Conservation (phyloP, 805 yeast species). For the Metschnikowia picachoensis region DNA sequence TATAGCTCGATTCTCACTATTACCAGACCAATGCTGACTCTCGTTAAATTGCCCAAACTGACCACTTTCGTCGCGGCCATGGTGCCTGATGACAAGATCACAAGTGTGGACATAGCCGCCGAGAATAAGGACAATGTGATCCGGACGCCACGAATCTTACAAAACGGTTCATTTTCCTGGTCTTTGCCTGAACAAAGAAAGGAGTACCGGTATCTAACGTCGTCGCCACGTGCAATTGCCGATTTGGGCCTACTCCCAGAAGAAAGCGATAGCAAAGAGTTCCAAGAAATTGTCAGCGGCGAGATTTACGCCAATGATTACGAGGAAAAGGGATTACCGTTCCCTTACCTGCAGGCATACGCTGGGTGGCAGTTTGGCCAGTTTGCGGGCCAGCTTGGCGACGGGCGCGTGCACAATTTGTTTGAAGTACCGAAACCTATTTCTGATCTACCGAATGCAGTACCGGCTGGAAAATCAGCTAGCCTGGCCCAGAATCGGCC, state of each 20-base stretch:
- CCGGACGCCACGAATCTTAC: slow-evolving; percentile 35
- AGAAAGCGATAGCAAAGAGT: slow-evolving; percentile 41
- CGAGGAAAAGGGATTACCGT: slow-evolving; percentile 31
- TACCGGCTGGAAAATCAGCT: background rate
- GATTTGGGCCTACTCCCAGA: slow-evolving; percentile 53
- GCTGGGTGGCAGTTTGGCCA: slow-evolving; percentile 97
- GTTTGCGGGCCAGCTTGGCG: slow-evolving; percentile 97
- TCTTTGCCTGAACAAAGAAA: slow-evolving; percentile 62
- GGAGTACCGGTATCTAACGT: slow-evolving; percentile 49
- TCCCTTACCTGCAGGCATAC: slow-evolving; percentile 87
- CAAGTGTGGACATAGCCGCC: slow-evolving; percentile 24
- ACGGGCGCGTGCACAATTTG: slow-evolving; percentile 83
- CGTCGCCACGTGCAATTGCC: slow-evolving; percentile 55
- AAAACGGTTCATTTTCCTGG: slow-evolving; percentile 69
- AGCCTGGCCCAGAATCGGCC: slow-evolving; percentile 25
- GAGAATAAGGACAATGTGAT: slow-evolving; percentile 28
- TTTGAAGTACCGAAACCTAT: slow-evolving; percentile 57
- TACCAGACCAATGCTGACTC: slow-evolving; percentile 16
- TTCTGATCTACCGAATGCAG: slow-evolving; percentile 3
- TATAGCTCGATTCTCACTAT: background rate
- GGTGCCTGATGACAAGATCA: slow-evolving; percentile 30
- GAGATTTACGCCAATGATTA: slow-evolving; percentile 31
- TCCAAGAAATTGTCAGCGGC: slow-evolving; percentile 61
- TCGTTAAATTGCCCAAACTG: slow-evolving; percentile 29
- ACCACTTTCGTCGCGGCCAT: slow-evolving; percentile 25